phyloP scores from a whole-genome alignment of 164 flowering plant species.

The Hamamelis virginiana region DNA sequence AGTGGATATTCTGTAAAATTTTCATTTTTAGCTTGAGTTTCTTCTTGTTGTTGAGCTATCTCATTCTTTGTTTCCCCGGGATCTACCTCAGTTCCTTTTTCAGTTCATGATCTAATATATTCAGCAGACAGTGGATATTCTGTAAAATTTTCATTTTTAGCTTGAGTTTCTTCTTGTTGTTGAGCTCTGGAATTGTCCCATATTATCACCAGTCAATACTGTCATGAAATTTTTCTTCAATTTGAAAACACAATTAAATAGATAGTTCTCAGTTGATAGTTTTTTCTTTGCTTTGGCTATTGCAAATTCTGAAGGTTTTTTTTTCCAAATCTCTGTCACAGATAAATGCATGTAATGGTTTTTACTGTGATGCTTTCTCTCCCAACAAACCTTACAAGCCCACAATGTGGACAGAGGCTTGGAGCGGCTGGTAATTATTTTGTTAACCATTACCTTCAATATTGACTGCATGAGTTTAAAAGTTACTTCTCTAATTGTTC shows the following conservation, averaged over 20 bases:
- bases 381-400: slow-evolving; percentile 97
- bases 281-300: neutral
- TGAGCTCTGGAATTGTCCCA: too few relatives aligned
- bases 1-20: neutral
- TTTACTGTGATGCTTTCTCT: slow-evolving; percentile 83
- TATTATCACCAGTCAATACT: too few relatives aligned
- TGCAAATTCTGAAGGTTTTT: neutral
- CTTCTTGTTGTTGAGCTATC: neutral
- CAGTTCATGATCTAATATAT: too few relatives aligned
- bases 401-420: slow-evolving; percentile 87
- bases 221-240: too few relatives aligned
- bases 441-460: neutral
- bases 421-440: slow-evolving; percentile 78
- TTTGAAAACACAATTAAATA: too few relatives aligned
- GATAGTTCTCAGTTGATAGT: neutral
- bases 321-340: slow-evolving; percentile 23
- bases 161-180: neutral
- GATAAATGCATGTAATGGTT: slow-evolving; percentile 97
- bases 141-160: neutral
- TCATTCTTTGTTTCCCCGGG: neutral
- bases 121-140: neutral
- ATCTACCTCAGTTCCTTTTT: too few relatives aligned
- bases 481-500: neutral
- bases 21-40: neutral
- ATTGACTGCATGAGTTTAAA: too few relatives aligned